Evolutionary conservation across 2,329 filamentous ascomycete species (phyloP).

Genomic region (Epicoccum sorghinum): DNA sequence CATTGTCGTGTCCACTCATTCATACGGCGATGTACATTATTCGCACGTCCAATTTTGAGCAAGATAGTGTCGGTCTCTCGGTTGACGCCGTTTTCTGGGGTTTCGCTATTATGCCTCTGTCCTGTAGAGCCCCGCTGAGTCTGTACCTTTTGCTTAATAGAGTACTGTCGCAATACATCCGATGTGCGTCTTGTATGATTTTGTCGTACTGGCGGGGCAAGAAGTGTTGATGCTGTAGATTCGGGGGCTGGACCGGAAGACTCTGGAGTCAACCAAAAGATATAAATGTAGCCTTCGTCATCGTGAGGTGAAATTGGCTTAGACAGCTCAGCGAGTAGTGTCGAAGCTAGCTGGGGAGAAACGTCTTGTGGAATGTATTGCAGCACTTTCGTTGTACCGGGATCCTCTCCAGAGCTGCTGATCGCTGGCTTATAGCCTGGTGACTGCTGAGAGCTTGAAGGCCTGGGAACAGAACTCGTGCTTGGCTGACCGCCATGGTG

Average conservation of each 20-base stretch:
- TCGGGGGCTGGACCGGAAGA: constrained; percentile 61
- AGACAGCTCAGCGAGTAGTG: constrained; percentile 75
- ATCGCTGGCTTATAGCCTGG: not conserved
- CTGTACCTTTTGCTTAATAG: constrained; percentile 25
- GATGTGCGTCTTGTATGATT: constrained; percentile 38
- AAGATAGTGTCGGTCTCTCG: constrained; percentile 63
- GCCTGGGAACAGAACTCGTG: not conserved
- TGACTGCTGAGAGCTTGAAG: not conserved
- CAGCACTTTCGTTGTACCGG: constrained; percentile 56
- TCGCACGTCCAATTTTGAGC: constrained; percentile 69
- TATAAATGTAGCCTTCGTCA: constrained; percentile 91
- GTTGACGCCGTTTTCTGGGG: not conserved
- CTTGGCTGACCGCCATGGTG: constrained; percentile 9
- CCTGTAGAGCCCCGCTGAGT: constrained; percentile 13
- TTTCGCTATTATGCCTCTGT: constrained; percentile 25
- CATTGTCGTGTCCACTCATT: constrained; percentile 95
- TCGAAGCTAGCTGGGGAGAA: constrained; percentile 70
- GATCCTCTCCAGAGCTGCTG: not conserved
- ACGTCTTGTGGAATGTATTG: constrained; percentile 73
- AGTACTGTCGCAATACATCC: constrained; percentile 44
- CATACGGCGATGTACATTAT: constrained; percentile 88
- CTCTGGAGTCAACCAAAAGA: constrained; percentile 89
- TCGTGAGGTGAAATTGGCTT: constrained; percentile 76
- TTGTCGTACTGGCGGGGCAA: constrained; percentile 58
- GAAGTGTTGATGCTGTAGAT: constrained; percentile 51